phyloP scores from a whole-genome alignment of 805 yeast genomes.

The Wickerhamomyces queroliae region DNA sequence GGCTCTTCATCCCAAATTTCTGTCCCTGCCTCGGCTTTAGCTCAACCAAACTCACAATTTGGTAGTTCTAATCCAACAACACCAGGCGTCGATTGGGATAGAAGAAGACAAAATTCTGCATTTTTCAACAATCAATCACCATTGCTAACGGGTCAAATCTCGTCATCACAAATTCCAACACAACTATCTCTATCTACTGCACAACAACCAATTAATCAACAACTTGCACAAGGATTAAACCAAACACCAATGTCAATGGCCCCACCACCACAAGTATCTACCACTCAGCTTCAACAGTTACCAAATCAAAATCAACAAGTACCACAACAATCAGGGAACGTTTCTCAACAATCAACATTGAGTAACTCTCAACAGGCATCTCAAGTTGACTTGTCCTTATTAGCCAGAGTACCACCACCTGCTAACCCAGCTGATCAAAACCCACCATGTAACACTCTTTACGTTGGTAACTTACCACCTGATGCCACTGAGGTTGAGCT shows the following conservation, averaged over 20 bases:
- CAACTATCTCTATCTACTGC: slow-evolving; percentile 14
- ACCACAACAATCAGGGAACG: slow-evolving; percentile 2
- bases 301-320: slow-evolving; percentile 1
- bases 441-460: slow-evolving; percentile 96
- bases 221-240: slow-evolving; percentile 1
- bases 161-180: slow-evolving; percentile 18
- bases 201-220: slow-evolving; percentile 7
- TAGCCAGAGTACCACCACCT: slow-evolving; percentile 82
- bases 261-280: no score
- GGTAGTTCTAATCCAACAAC: slow-evolving; percentile 33
- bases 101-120: slow-evolving; percentile 49
- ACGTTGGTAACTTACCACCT: slow-evolving; percentile 96
- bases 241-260: slow-evolving; percentile 11
- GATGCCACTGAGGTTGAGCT: slow-evolving; percentile 94
- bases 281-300: slow-evolving; percentile 5
- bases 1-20: slow-evolving; percentile 2
- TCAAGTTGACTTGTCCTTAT: slow-evolving; percentile 58
- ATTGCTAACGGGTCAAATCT: slow-evolving; percentile 16
- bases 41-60: slow-evolving; percentile 11
- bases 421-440: slow-evolving; percentile 99
- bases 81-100: slow-evolving; percentile 38
- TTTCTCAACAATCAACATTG: slow-evolving; percentile 3
- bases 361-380: slow-evolving; percentile 20
- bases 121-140: slow-evolving; percentile 36
- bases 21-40: slow-evolving; percentile 9